Conservation (phyloP, 208 protist genomes). For the Porcisia deanei region DNA sequence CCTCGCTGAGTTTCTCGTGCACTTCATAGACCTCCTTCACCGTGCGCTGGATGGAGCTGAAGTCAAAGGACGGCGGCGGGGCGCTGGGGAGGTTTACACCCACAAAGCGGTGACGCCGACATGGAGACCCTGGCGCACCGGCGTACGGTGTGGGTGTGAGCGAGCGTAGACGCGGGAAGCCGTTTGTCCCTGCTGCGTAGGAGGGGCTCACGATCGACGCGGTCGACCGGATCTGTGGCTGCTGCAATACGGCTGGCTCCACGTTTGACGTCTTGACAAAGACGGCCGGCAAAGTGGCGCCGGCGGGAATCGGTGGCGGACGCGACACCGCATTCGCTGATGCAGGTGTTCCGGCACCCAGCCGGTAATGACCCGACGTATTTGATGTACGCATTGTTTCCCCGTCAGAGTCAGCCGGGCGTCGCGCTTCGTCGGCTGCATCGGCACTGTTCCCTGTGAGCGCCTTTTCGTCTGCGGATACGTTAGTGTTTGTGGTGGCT, state of each 20-base stretch:
- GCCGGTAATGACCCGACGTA: background rate
- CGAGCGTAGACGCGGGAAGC: conserved; percentile 23
- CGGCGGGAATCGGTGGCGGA: conserved; percentile 3
- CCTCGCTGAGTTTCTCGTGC: conserved; percentile 93
- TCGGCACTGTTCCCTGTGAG: background rate
- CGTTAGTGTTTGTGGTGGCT: background rate
- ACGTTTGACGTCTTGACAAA: background rate
- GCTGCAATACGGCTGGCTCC: background rate
- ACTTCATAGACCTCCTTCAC: conserved; percentile 72
- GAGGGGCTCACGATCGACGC: background rate
- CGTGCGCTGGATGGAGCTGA: conserved; percentile 48
- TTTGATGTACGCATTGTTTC: background rate
- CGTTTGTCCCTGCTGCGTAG: background rate
- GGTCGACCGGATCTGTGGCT: background rate
- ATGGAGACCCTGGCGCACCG: conserved; percentile 27
- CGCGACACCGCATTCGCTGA: background rate
- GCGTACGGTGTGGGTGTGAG: conserved; percentile 48
- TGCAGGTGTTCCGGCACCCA: background rate
- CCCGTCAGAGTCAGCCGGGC: background rate
- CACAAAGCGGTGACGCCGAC: conserved; percentile 47
- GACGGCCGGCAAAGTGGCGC: background rate
- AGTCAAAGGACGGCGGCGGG: conserved; percentile 46
- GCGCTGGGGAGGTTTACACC: conserved; percentile 58
- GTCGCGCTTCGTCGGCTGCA: background rate
- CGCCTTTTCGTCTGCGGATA: background rate